Conservation (phyloP, 2,329 filamentous ascomycete genomes). For the Botryotinia narcissicola region DNA sequence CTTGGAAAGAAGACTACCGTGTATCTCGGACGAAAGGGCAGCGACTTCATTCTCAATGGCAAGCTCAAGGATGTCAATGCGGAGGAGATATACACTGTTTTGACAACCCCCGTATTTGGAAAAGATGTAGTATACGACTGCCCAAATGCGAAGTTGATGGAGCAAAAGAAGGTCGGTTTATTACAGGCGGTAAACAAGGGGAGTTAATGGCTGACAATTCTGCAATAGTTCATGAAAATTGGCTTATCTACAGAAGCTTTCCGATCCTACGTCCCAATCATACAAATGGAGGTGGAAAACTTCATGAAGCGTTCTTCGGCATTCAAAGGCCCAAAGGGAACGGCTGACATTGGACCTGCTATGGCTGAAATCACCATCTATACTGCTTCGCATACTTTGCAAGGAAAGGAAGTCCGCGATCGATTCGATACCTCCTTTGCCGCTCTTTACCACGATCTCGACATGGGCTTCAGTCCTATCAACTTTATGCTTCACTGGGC, state of each 20-base stretch:
- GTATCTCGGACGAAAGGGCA: slow-evolving; percentile 75
- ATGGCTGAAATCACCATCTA: slow-evolving; percentile 89
- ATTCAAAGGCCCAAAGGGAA: slow-evolving; percentile 67
- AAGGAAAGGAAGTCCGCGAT: slow-evolving; percentile 78
- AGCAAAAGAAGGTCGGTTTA: slow-evolving; percentile 79
- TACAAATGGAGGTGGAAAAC: slow-evolving; percentile 68
- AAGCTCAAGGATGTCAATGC: slow-evolving; percentile 87
- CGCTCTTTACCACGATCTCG: slow-evolving; percentile 80
- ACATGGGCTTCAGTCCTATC: slow-evolving; percentile 84
- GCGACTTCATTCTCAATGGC: slow-evolving; percentile 89
- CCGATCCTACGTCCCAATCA: slow-evolving; percentile 73
- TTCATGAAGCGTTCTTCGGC: slow-evolving; percentile 66
- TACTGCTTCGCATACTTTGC: slow-evolving; percentile 80
- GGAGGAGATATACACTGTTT: slow-evolving; percentile 82
- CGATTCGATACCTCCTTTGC: slow-evolving; percentile 80
- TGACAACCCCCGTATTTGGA: slow-evolving; percentile 73
- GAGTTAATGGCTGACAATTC: slow-evolving; percentile 26
- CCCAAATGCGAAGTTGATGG: slow-evolving; percentile 89
- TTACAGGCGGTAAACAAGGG: not conserved
- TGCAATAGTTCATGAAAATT: slow-evolving; percentile 70
- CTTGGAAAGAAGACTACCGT: slow-evolving; percentile 89
- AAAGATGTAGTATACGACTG: slow-evolving; percentile 88
- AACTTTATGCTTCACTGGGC: slow-evolving; percentile 91
- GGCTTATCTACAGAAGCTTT: slow-evolving; percentile 74
- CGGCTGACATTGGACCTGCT: slow-evolving; percentile 68